Evolutionary conservation across 371 early-diverging fungal genomes (phyloP), one percentile per base, ranked within the genome.

Genomic region (Mortierella sp.): DNA sequence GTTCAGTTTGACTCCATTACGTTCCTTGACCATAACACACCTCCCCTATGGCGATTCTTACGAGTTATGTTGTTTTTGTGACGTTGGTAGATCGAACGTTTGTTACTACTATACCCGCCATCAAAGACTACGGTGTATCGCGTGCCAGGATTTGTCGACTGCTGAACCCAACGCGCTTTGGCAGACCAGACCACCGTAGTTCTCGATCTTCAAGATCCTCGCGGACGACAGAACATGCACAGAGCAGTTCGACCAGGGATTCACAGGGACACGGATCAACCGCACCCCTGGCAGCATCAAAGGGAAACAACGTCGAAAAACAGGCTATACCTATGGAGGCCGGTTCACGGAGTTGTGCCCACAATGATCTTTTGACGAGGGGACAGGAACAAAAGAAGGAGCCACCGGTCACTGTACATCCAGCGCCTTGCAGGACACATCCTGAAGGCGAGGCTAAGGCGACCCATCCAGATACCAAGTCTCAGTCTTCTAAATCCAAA

Each of bases 1-100:
- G 3, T 50, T 21, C 14, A 37, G 4, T 6, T 51, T 31, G 31
- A 59, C 3, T 1, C 31, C 31, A 19, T 19, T 31, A 50, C 3
- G 16, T 16, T 2, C 34, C 34, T 19, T 28, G 8, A 5, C 34
- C 16, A 19, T 31, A 16, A 31, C 21, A 34, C 1, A 31, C 13
- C 16, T 8, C 14, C 8, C 21, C 3, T 40, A 8, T 24, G 5
- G 11, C 19, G 21, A n/a, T 55, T 53, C 74, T 55, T 43, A 19
- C 21, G 48, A 3, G n/a, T n/a, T 6, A 4, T 34, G 16, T 61
- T 34, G 1, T 16, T 34, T 34, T 6, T 26, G 10, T 37, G 5
- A 4, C n/a, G n/a, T n/a, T 9, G 13, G 21, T 71, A 91, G 93
- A 90, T 71, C 92, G 95, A 28, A 89, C 89, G 0, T 94, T 94